These are phyloP conservation scores for Suillus tomentosus DNA, from an alignment of 768 basidiomycete species.

Conservation along the genomic window DNA sequence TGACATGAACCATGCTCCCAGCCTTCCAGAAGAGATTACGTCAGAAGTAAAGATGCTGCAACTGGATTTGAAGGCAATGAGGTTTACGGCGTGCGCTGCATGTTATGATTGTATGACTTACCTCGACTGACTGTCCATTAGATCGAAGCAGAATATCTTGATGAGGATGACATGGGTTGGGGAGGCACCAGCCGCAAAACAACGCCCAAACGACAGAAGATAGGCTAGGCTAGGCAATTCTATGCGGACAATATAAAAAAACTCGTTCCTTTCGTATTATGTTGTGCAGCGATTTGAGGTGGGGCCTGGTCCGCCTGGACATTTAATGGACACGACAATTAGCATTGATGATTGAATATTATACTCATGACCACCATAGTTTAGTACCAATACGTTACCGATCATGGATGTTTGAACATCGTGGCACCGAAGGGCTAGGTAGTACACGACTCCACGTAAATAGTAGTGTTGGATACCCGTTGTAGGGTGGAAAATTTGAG, in stretches of 20 bases:
- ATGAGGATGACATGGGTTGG: constrained; percentile 32
- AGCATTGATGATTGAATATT: neutral
- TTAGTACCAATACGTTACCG: neutral
- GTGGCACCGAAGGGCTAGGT: neutral
- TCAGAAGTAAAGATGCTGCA: constrained; percentile 15
- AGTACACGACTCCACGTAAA: neutral
- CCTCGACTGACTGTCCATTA: constrained; percentile 10
- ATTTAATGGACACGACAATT: neutral
- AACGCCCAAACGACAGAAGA: neutral
- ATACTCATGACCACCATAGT: neutral
- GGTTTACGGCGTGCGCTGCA: constrained; percentile 23
- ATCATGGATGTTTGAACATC: neutral
- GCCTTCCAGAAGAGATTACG: constrained; percentile 22
- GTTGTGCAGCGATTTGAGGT: neutral
- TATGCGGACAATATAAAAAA: neutral
- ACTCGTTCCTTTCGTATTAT: neutral
- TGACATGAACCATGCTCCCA: neutral
- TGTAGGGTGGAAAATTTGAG: neutral
- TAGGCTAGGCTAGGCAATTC: neutral
- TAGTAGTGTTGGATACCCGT: neutral
- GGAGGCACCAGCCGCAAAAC: constrained; percentile 17
- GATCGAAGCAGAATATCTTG: constrained; percentile 27
- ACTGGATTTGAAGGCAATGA: constrained; percentile 22
- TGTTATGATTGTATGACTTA: neutral
- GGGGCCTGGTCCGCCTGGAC: neutral